Evolutionary conservation across 108 stramenopile species (phyloP), one percentile per base, ranked within the genome.

Genomic region (Nitzschia putrida): DNA sequence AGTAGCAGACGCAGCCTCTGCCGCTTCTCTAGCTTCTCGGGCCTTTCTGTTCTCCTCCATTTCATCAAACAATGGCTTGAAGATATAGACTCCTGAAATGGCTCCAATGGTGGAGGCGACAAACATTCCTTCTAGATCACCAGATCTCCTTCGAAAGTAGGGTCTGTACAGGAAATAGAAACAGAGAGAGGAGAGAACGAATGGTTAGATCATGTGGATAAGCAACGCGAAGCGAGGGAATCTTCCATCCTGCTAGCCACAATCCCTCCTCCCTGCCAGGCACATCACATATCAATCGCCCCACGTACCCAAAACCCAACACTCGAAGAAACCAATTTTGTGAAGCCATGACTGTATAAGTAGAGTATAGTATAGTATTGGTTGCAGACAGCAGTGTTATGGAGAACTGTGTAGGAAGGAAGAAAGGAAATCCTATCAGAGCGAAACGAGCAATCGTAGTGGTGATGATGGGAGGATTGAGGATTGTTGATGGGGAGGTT

Each of bases 31-130:
- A 34, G 26, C 53, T 51, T 77, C 63, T 50, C 76, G 54, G 20
- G 52, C 54, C 12, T 40, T 54, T 45, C 55, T 63, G 53, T 77
- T 77, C 13, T 34, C 56, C 14, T 51, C 69, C 53, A 77, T 77
- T 60, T 77, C 76, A 7, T 66, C 64, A 7, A 71, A n/a, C 24
- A 77, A 40, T 42, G 76, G 76, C 53, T 77, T 66, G 69, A 69
- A 77, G n/a, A 77, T 77, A 57, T 77, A 77, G 29, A 66, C 39
- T 47, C 76, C 76, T 0, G 63, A 65, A 29, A 49, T 29, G 7
- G 71, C 76, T n/a, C 76, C 76, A 14, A 77, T 43, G 29, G 69
- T 59, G 10, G 69, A 71, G 21, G 76, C 76, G 11, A 77, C 76
- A 59, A 57, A 47, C 42, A 77, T 71, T 16, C 76, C 76, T 66